Conservation (phyloP, 2,329 filamentous ascomycete species). For the Claviceps maximensis region DNA sequence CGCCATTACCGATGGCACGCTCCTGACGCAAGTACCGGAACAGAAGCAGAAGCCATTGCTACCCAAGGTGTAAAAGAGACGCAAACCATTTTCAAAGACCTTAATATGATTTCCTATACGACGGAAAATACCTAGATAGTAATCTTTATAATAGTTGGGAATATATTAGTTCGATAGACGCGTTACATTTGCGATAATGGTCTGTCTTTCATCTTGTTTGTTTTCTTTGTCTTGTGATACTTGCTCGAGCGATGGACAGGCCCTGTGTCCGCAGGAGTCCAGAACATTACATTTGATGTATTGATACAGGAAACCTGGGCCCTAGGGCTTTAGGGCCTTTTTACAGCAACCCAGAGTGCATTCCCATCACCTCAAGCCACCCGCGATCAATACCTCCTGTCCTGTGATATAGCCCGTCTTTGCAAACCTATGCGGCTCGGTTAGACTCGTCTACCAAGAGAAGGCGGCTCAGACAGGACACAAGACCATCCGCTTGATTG, state of each 20-base stretch:
- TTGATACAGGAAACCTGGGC: neutral
- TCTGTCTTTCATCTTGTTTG: neutral
- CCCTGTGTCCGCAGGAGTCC: neutral
- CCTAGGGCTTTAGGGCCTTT: too few species aligned
- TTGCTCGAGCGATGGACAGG: neutral
- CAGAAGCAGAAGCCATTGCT: conserved; percentile 1
- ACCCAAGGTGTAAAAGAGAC: neutral
- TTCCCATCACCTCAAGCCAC: conserved; percentile 1
- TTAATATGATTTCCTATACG: neutral
- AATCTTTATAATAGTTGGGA: neutral
- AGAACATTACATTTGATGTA: neutral
- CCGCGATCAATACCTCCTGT: conserved; percentile 5
- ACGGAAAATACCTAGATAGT: neutral
- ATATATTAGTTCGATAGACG: neutral
- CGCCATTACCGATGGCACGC: conserved; percentile 9
- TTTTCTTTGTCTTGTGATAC: neutral
- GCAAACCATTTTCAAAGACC: neutral
- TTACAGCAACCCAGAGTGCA: neutral
- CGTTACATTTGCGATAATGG: neutral
- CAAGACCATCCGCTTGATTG: neutral
- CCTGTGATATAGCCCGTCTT: conserved; percentile 7
- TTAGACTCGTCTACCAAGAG: neutral
- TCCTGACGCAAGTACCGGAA: conserved; percentile 9
- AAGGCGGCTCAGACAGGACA: neutral
- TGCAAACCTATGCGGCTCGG: neutral